Conservation (phyloP, 83 land plant species). For the Larix sibirica region DNA sequence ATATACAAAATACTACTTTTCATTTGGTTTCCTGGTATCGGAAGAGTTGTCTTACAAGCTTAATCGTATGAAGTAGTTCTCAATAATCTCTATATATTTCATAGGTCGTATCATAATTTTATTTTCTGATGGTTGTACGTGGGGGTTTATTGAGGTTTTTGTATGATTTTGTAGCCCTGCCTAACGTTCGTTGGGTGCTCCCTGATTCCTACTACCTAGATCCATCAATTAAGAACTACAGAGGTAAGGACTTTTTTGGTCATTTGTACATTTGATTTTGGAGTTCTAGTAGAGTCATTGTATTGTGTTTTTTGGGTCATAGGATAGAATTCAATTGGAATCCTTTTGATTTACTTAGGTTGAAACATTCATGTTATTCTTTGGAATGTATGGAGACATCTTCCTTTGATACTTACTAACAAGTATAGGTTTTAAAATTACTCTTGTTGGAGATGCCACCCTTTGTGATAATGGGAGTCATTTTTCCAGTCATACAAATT, state of each 20-base stretch:
- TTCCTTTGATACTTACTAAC: no score
- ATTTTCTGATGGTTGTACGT: neutral
- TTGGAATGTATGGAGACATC: no score
- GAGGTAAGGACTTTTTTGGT: constrained; percentile 27
- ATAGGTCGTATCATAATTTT: neutral
- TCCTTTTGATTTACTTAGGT: no score
- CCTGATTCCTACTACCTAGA: constrained; percentile 53
- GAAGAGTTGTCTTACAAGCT: constrained; percentile 9
- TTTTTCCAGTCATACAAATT: no score
- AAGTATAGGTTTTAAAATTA: no score
- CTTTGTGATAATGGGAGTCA: no score
- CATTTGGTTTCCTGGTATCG: constrained; percentile 2
- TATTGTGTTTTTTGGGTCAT: no score
- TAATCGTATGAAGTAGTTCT: neutral
- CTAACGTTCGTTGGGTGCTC: constrained; percentile 51
- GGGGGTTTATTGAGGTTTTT: neutral
- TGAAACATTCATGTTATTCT: no score
- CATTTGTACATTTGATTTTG: no score
- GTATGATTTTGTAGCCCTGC: constrained; percentile 29
- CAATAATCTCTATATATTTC: neutral
- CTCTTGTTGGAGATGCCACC: no score
- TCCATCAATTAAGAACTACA: constrained; percentile 45
- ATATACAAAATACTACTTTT: constrained; percentile 11
- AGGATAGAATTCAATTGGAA: no score
- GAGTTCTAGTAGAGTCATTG: no score